Percentiles rank a stretch among this genome's conserved stretches.
phyloP scores from a whole-genome alignment of 1,284 basidiomycete genomes.

The Schizophyllum commune region DNA sequence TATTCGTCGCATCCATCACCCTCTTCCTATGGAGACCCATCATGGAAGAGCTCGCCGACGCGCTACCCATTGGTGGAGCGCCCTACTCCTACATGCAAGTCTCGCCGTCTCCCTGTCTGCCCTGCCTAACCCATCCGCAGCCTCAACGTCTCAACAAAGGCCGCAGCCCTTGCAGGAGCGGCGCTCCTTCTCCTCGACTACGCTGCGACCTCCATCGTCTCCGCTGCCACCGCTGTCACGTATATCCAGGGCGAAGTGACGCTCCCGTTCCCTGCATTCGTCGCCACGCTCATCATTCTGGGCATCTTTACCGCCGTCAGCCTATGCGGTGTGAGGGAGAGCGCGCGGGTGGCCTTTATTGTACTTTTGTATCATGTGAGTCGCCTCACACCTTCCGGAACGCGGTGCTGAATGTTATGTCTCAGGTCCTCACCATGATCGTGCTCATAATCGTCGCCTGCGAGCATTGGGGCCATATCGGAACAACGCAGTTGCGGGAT shows the following conservation, averaged over 20 bases:
- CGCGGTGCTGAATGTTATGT: conserved; percentile 7
- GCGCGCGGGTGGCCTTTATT: conserved; percentile 46
- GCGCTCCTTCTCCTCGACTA: conserved; percentile 59
- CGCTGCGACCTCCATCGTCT: conserved; percentile 56
- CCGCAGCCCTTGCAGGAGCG: conserved; percentile 51
- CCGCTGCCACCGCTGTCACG: conserved; percentile 58
- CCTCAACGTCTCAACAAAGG: conserved; percentile 54
- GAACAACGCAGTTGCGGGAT: conserved; percentile 36
- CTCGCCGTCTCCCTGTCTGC: background rate
- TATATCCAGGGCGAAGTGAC: conserved; percentile 58
- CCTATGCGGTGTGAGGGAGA: conserved; percentile 54
- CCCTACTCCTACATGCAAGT: conserved; percentile 64
- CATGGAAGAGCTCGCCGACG: conserved; percentile 60
- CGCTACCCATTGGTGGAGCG: conserved; percentile 60
- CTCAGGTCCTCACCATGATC: conserved; percentile 46
- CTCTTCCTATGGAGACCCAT: conserved; percentile 64
- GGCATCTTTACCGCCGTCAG: conserved; percentile 45
- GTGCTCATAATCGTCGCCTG: conserved; percentile 39
- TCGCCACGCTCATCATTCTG: conserved; percentile 43
- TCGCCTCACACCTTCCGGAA: conserved; percentile 5
- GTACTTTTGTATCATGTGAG: conserved; percentile 54
- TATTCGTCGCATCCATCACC: conserved; percentile 51
- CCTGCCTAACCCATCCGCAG: conserved; percentile 21
- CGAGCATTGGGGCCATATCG: conserved; percentile 44
- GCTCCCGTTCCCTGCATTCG: conserved; percentile 44